phyloP scores from a whole-genome alignment of 768 basidiomycete species.

The Kwoniella heveanensis region DNA sequence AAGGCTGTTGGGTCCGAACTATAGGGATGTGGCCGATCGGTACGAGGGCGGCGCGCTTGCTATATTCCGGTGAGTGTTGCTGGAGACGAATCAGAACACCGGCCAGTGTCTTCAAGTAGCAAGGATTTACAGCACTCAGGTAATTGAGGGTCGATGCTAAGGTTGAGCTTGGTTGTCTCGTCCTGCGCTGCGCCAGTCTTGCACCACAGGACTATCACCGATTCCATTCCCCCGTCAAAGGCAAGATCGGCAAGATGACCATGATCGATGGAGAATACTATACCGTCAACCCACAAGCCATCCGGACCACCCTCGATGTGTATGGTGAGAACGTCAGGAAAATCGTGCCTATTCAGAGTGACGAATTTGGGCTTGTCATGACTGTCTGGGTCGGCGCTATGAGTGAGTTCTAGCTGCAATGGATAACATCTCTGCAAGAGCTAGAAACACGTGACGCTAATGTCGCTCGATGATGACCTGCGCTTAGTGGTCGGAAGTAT shows the following conservation, averaged over 20 bases:
- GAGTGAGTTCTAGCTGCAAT: too few relatives aligned
- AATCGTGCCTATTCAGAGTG: slow-evolving; percentile 86
- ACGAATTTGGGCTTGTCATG: slow-evolving; percentile 88
- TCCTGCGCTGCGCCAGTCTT: slow-evolving; percentile 24
- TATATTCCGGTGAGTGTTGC: slow-evolving; percentile 67
- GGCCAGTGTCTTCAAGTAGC: not conserved
- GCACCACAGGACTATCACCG: slow-evolving; percentile 84
- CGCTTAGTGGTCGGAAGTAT: slow-evolving; percentile 76
- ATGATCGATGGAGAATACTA: slow-evolving; percentile 90
- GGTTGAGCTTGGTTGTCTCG: not conserved
- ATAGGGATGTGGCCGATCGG: slow-evolving; percentile 68
- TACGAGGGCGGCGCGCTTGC: slow-evolving; percentile 80
- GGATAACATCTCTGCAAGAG: too few relatives aligned
- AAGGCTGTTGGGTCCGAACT: slow-evolving; percentile 75
- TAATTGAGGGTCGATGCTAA: not conserved
- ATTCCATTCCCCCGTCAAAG: slow-evolving; percentile 61
- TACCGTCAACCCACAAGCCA: slow-evolving; percentile 96
- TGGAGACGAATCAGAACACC: not conserved
- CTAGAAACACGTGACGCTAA: too few relatives aligned
- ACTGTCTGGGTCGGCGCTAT: slow-evolving; percentile 63
- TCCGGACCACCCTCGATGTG: slow-evolving; percentile 84
- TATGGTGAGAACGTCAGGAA: slow-evolving; percentile 93
- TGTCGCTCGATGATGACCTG: too few relatives aligned
- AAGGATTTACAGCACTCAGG: not conserved
- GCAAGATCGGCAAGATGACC: slow-evolving; percentile 73